phyloP scores from a whole-genome alignment of 2,329 filamentous ascomycete species.

The Xylariaceae sp. region DNA sequence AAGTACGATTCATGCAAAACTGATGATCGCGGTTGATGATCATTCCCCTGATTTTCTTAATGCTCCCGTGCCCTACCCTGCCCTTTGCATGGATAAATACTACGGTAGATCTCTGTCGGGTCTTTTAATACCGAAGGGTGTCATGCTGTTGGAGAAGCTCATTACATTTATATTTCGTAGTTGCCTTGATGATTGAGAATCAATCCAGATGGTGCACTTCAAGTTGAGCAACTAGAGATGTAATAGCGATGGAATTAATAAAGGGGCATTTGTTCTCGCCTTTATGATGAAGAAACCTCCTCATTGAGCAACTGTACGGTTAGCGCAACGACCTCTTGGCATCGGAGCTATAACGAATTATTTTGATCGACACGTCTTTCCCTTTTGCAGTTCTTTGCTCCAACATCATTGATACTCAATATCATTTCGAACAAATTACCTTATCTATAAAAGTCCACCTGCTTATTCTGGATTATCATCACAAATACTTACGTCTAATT shows the following conservation, averaged over 20 bases:
- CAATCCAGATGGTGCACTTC: too few relatives aligned
- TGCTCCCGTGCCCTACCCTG: neutral
- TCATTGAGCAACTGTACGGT: neutral
- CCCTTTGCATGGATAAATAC: neutral
- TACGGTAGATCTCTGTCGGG: too few relatives aligned
- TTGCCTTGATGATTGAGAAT: too few relatives aligned
- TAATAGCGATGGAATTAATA: too few relatives aligned
- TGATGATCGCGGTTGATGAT: neutral
- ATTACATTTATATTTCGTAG: neutral
- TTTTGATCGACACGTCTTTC: neutral
- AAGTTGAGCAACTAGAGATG: too few relatives aligned
- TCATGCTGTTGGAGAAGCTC: too few relatives aligned
- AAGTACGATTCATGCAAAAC: neutral
- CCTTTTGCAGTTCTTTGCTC: neutral
- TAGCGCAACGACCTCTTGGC: neutral
- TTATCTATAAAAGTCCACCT: neutral
- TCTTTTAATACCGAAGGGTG: too few relatives aligned
- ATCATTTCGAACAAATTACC: neutral
- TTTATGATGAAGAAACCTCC: neutral
- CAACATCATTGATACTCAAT: neutral
- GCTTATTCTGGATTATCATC: neutral
- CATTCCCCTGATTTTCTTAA: neutral
- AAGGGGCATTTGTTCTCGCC: neutral
- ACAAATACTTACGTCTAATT: neutral
- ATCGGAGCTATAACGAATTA: neutral